Percentiles rank a stretch among this genome's conserved stretches.
These are phyloP conservation scores for Aspergillus vadensis DNA, from an alignment of 2,329 filamentous ascomycete genomes.

Conservation along the genomic window DNA sequence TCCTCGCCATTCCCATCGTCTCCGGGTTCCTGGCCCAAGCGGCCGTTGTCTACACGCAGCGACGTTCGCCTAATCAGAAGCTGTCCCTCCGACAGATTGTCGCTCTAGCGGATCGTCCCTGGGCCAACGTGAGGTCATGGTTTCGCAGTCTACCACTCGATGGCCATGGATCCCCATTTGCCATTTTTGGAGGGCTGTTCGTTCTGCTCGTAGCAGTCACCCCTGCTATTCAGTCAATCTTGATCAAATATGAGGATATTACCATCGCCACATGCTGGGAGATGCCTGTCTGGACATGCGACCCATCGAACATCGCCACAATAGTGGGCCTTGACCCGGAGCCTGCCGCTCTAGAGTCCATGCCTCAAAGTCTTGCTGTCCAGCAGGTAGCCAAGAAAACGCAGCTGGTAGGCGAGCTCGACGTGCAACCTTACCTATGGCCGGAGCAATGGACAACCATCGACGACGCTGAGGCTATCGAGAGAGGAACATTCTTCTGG, in stretches of 20 bases:
- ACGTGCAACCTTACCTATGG: neutral
- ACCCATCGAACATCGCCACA: neutral
- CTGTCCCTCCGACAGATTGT: neutral
- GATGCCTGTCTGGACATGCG: neutral
- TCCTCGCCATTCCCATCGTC: neutral
- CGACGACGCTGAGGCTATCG: neutral
- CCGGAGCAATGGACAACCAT: neutral
- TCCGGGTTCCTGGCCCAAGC: neutral
- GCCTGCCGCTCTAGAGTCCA: neutral
- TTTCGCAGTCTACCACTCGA: neutral
- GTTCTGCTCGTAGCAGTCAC: neutral
- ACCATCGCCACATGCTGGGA: neutral
- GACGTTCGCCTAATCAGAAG: neutral
- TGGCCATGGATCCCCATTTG: neutral
- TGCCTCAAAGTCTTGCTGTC: neutral
- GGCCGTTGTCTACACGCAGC: neutral
- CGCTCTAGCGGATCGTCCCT: neutral
- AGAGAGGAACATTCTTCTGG: neutral
- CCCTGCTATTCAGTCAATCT: neutral
- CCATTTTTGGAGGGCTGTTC: neutral
- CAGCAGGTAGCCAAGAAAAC: neutral
- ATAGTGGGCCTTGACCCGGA: neutral
- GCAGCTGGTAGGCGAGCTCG: neutral
- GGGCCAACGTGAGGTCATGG: neutral
- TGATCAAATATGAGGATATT: neutral